Percentiles rank a stretch among this genome's conserved stretches.
These are phyloP conservation scores for Clitoria ternatea DNA, from an alignment of 306 rosid species.

Conservation along the genomic window DNA sequence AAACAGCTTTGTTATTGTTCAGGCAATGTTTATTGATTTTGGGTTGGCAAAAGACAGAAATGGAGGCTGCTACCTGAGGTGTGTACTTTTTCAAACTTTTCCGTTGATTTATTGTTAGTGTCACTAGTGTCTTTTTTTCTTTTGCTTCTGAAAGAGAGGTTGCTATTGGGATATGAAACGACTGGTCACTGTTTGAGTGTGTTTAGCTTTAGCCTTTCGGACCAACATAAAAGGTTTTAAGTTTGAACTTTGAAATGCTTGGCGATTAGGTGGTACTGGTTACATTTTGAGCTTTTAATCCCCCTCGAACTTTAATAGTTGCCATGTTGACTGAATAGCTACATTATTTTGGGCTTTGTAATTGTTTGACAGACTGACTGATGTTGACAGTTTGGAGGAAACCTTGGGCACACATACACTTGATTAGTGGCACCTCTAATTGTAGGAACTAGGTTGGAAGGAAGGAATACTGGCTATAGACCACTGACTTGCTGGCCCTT, in stretches of 20 bases:
- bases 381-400: background rate
- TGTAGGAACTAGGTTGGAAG: background rate
- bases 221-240: background rate
- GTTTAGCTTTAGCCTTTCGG: slow-evolving; percentile 15
- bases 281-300: background rate
- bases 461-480: background rate
- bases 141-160: slow-evolving; percentile 9
- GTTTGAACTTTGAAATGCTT: background rate
- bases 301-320: background rate
- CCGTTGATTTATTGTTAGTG: slow-evolving; percentile 3
- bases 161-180: slow-evolving; percentile 5
- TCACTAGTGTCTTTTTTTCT: background rate
- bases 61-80: slow-evolving; percentile 93
- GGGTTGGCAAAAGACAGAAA: slow-evolving; percentile 91
- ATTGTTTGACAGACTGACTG: background rate
- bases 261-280: background rate
- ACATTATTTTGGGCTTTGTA: background rate
- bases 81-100: slow-evolving; percentile 14
- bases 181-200: background rate
- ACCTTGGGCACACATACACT: background rate
- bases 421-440: background rate
- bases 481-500: background rate
- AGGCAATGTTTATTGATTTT: slow-evolving; percentile 98
- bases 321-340: background rate
- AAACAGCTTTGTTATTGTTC: slow-evolving; percentile 16